These are phyloP conservation scores for Plasmodium sp. DNA, from an alignment of 169 alveolate genomes.

Conservation along the genomic window DNA sequence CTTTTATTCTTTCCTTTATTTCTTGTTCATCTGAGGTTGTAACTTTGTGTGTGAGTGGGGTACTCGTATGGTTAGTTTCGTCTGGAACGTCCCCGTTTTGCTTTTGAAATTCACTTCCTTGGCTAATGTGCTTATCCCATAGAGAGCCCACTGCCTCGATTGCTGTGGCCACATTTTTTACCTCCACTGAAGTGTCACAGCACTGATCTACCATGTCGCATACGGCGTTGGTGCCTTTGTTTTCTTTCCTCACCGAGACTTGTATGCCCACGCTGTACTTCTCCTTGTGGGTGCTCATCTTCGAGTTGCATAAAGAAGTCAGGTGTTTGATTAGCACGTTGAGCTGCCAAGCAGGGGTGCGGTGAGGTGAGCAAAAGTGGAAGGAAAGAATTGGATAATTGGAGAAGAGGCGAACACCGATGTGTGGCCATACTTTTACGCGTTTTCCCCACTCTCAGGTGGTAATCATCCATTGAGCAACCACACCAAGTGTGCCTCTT, in stretches of 20 bases:
- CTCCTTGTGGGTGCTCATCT: neutral
- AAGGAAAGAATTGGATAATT: neutral
- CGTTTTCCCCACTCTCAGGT: neutral
- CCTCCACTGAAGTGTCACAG: constrained; percentile 22
- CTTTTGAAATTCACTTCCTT: neutral
- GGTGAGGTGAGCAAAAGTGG: neutral
- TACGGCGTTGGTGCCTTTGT: constrained; percentile 29
- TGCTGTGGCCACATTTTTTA: constrained; percentile 4
- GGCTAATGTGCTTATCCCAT: neutral
- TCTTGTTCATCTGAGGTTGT: constrained; percentile 1
- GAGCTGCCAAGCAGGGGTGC: neutral
- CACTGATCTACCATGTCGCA: constrained; percentile 44
- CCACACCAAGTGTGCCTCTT: neutral
- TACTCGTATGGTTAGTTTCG: neutral
- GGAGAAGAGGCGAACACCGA: neutral
- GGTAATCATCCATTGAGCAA: neutral
- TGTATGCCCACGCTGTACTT: constrained; percentile 31
- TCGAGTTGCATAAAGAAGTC: constrained; percentile 8
- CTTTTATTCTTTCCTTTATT: constrained; percentile 26
- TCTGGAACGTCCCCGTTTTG: neutral
- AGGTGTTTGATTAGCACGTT: constrained; percentile 57
- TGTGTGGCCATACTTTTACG: neutral
- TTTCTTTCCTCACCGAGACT: constrained; percentile 22
- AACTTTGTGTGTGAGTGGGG: neutral
- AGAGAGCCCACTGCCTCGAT: neutral